phyloP scores from a whole-genome alignment of 768 basidiomycete genomes.

The Amylocystis lapponica region DNA sequence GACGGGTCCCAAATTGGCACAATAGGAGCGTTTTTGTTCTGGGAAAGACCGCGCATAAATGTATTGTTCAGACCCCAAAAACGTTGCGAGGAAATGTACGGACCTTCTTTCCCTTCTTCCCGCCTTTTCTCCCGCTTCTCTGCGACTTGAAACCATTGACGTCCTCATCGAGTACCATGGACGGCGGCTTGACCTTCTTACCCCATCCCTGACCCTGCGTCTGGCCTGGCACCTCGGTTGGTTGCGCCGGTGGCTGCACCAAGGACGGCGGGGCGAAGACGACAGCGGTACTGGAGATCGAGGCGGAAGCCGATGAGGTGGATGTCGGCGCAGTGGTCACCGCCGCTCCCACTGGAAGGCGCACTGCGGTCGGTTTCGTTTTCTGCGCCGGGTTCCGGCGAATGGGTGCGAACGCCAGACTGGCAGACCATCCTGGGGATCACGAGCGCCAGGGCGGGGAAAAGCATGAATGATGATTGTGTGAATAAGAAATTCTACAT shows the following conservation, averaged over 20 bases:
- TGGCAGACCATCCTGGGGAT: slow-evolving; percentile 78
- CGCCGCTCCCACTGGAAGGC: slow-evolving; percentile 60
- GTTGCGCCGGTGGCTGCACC: slow-evolving; percentile 27
- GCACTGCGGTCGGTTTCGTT: slow-evolving; percentile 44
- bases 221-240: slow-evolving; percentile 28
- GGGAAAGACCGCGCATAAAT: slow-evolving; percentile 4
- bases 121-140: slow-evolving; percentile 47
- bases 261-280: slow-evolving; percentile 66
- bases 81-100: slow-evolving; percentile 11
- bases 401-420: slow-evolving; percentile 84
- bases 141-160: slow-evolving; percentile 74
- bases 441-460: slow-evolving; percentile 10
- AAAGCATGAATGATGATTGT: slow-evolving; percentile 23
- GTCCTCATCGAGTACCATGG: slow-evolving; percentile 86
- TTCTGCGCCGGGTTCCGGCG: slow-evolving; percentile 55
- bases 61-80: too few relatives aligned
- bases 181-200: slow-evolving; percentile 85
- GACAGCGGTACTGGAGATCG: slow-evolving; percentile 53
- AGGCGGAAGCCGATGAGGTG: slow-evolving; percentile 15
- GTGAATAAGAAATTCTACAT: slow-evolving; percentile 51
- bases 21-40: slow-evolving; percentile 58
- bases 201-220: slow-evolving; percentile 67
- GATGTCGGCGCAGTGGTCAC: slow-evolving; percentile 30
- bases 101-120: slow-evolving; percentile 55
- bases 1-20: slow-evolving; percentile 67